Base-by-base conservation (phyloP, 495 filamentous ascomycete species). In the Penicillium malachiteum region DNA sequence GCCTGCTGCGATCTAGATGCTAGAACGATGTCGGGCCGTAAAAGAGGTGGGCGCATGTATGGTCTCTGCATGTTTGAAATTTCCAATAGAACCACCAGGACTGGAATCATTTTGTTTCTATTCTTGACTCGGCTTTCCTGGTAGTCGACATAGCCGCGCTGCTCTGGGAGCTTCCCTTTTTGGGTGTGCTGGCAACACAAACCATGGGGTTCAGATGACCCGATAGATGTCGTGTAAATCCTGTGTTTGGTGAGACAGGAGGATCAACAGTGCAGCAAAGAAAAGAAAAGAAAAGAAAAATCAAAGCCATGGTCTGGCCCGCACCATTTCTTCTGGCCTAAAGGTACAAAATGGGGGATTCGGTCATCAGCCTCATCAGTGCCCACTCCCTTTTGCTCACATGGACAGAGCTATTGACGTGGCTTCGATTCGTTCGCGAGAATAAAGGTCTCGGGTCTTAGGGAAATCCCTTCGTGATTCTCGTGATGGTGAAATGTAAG, bases 371-470 rank as follows among this genome's bases (percentile, higher is more conserved):
- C 59, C 58, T 63, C 58, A 61, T 55, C n/a, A 40, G 37, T 45
- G 37, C 52, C 12, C 33, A 35, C 46, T 48, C 32, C 48, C 56
- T 33, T 26, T 31, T 55, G 50, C 49, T 68, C 62, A 68, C 63
- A 63, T 61, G 65, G 58, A 49, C 52, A 49, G 12, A 17, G 34
- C 21, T 10, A 58, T 68, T 65, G 65, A 63, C 65, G 65, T 65
- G 65, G 63, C 63, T 48, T 38, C 45, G 12, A 52, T 58, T 49
- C 32, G 56, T 65, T 63, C 55, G 64, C 48, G 17, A 51, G 35
- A 32, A 38, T 14, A 16, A 13, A 41, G 18, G 55, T 26, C 10
- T 32, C n/a, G n/a, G 48, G 33, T 18, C 35, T 32, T 16, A n/a
- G 30, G 18, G 21, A 26, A 26, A 26, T 46, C 43, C 11, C 42